Base-by-base conservation (phyloP, 306 rosid genomes). In the Dicorynia guianensis region DNA sequence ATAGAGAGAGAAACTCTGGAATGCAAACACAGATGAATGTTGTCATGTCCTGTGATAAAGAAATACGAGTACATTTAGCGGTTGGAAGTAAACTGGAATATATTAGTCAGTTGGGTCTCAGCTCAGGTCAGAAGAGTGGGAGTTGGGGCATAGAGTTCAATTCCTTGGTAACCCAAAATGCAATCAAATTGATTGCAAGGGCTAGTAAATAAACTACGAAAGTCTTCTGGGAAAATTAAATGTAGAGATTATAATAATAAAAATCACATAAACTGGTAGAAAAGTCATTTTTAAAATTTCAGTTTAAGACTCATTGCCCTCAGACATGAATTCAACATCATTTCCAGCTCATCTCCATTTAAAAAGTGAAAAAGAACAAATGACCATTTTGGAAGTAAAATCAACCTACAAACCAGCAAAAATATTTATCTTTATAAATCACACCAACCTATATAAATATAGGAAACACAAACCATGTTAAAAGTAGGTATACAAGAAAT, bases 11-110 rank as follows among this genome's bases (percentile, higher is more conserved):
- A 81, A 96, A 96, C 84, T 96, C 99, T 1, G 99, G 99, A 83
- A 96, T 96, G 87, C 99, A 96, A 76, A 96, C 99, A 79, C 99
- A 96, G 67, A 96, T 76, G 55, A 96, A 96, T 19, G 99, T 96
- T 58, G 99, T 96, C 97, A 92, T 63, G 81, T 96, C 99, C 99
- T 96, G 96, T 70, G 67, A 81, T 30, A 76, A 56, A 67, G 71
- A 74, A 47, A 76, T 8, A 63, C 60, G 15, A 86, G 62, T 72
- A 58, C 49, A 39, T 52, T 69, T 35, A 74, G 73, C 49, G 36
- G 48, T 17, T 34, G 38, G 35, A 67, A 50, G 78, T 66, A 72
- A 34, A 76, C 40, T 25, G 49, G 57, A 25, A 67, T 20, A 50
- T 14, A n/a, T 25, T 20, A 25, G 43, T 8, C 5, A 57, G 35